Evolutionary conservation across 2,329 filamentous ascomycete species (phyloP).

Genomic region (Boeremia exigua): DNA sequence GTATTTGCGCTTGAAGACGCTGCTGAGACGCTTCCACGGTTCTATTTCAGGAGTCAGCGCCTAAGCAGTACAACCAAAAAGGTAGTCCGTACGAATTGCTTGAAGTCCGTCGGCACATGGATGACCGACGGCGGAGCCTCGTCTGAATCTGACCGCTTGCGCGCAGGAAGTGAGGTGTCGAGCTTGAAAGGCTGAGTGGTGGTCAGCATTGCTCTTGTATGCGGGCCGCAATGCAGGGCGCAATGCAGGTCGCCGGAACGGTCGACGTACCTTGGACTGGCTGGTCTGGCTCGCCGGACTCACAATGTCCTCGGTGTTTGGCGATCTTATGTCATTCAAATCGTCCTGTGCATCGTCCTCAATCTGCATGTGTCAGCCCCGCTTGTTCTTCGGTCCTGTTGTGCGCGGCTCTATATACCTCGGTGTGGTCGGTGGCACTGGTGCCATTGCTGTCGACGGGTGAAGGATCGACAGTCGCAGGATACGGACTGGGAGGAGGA

Average conservation of each 20-base stretch:
- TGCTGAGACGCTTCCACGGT: slow-evolving; percentile 36
- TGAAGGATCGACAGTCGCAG: slow-evolving; percentile 75
- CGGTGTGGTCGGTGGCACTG: slow-evolving; percentile 79
- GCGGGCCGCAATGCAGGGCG: slow-evolving; percentile 1
- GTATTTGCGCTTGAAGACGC: slow-evolving; percentile 38
- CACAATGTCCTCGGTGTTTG: slow-evolving; percentile 44
- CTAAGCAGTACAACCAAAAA: slow-evolving; percentile 37
- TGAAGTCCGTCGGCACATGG: slow-evolving; percentile 84
- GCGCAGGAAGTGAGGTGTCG: slow-evolving; percentile 52
- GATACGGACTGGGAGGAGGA: slow-evolving; percentile 59
- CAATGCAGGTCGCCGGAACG: slow-evolving; percentile 6
- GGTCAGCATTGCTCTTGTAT: slow-evolving; percentile 5
- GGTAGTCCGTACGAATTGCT: slow-evolving; percentile 68
- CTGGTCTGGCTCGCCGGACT: slow-evolving; percentile 42
- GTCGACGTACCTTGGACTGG: slow-evolving; percentile 37
- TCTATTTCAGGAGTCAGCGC: slow-evolving; percentile 40
- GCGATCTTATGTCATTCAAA: slow-evolving; percentile 48
- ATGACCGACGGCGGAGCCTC: slow-evolving; percentile 90
- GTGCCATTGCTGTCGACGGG: slow-evolving; percentile 87
- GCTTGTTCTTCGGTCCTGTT: background rate
- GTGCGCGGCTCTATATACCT: slow-evolving; percentile 47
- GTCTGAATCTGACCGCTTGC: slow-evolving; percentile 61
- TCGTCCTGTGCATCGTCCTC: slow-evolving; percentile 73
- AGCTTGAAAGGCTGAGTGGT: slow-evolving; percentile 50
- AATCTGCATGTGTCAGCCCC: slow-evolving; percentile 55